Evolutionary conservation across 768 basidiomycete genomes (phyloP).

Genomic region (Suillus luteus): DNA sequence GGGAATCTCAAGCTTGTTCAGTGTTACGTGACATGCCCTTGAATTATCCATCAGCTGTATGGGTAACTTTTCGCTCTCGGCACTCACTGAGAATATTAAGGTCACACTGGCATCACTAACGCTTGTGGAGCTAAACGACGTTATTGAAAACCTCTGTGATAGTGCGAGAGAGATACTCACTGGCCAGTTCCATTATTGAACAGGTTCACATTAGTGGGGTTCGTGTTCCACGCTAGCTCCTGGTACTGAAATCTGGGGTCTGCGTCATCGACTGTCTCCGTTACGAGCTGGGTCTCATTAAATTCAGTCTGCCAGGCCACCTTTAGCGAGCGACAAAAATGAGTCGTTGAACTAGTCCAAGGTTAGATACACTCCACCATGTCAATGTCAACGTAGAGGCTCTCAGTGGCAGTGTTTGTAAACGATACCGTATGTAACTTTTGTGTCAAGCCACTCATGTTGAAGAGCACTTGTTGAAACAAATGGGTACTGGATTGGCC

Average conservation of each 20-base stretch:
- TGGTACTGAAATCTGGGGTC: slow-evolving; percentile 42
- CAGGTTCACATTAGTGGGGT: slow-evolving; percentile 32
- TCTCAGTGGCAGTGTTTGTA: slow-evolving; percentile 27
- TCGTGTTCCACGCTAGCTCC: slow-evolving; percentile 37
- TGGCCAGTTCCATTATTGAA: slow-evolving; percentile 47
- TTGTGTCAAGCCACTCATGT: slow-evolving; percentile 33
- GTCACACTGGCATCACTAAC: slow-evolving; percentile 34
- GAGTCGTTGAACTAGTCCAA: background rate
- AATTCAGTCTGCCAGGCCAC: slow-evolving; percentile 33
- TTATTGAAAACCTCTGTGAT: background rate
- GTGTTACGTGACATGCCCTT: slow-evolving; percentile 25
- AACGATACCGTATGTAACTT: slow-evolving; percentile 39
- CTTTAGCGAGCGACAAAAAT: slow-evolving; percentile 15
- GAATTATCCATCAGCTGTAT: slow-evolving; percentile 13
- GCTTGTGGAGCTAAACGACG: slow-evolving; percentile 34
- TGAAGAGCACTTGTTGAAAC: slow-evolving; percentile 48
- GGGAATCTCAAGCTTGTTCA: background rate
- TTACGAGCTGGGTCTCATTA: slow-evolving; percentile 16
- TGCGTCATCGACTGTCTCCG: slow-evolving; percentile 33
- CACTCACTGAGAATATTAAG: slow-evolving; percentile 43
- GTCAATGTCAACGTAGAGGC: slow-evolving; percentile 46
- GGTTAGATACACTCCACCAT: slow-evolving; percentile 34
- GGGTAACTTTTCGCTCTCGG: background rate
- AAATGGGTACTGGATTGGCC: slow-evolving; percentile 28
- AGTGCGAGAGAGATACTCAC: slow-evolving; percentile 23